Percentiles rank a stretch among this genome's conserved stretches.
phyloP scores from a whole-genome alignment of 345 rosid genomes.

The Schrenkiella parvula region DNA sequence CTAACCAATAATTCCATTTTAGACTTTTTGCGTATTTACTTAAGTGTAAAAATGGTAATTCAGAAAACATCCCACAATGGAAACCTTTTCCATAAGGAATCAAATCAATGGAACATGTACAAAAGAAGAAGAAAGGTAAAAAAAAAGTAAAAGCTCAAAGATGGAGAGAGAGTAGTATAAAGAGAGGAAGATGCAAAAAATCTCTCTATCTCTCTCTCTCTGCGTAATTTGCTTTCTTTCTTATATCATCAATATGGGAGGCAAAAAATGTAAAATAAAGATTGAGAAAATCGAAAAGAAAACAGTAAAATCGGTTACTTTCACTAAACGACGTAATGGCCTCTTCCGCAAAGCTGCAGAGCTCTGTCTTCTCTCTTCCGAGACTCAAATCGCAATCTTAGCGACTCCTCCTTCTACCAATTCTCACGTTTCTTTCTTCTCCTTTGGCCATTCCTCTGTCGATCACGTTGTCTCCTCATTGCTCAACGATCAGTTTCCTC shows the following conservation, averaged over 20 bases:
- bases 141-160: neutral
- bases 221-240: neutral
- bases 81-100: neutral
- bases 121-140: neutral
- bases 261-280: neutral
- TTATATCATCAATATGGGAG: conserved; percentile 12
- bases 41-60: neutral
- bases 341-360: conserved; percentile 24
- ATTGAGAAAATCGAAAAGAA: neutral
- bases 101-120: neutral
- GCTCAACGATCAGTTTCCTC: neutral
- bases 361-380: conserved; percentile 5
- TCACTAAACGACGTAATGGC: conserved; percentile 13
- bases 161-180: neutral
- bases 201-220: neutral
- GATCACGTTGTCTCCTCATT: conserved; percentile 11
- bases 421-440: conserved; percentile 26
- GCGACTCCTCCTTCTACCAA: conserved; percentile 11
- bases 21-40: neutral
- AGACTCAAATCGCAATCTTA: conserved; percentile 17
- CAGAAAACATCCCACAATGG: neutral
- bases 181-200: neutral
- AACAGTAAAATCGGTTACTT: neutral
- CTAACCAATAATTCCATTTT: too few species aligned
- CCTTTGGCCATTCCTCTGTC: conserved; percentile 24